Conservation (phyloP, 1,139 yeast species). For the Protomyces macrosporus region DNA sequence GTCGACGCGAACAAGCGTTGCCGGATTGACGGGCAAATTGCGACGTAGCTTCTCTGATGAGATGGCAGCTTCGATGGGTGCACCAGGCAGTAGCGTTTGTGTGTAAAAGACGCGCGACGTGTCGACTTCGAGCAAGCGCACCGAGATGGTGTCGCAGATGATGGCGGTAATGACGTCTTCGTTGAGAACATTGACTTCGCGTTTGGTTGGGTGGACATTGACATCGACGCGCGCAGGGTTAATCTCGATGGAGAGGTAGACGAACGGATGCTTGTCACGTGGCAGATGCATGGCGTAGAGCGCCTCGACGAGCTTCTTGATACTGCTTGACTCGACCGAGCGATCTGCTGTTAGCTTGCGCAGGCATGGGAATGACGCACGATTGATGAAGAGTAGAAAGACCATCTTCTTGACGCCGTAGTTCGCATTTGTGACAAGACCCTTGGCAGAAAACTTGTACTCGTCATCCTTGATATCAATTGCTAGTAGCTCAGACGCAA, state of each 20-base stretch:
- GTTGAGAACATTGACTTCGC: constrained; percentile 78
- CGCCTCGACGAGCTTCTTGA: constrained; percentile 62
- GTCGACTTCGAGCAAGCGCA: constrained; percentile 55
- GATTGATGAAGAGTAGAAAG: constrained; percentile 73
- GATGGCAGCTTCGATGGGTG: constrained; percentile 4
- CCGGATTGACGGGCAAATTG: not conserved
- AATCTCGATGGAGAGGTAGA: constrained; percentile 63
- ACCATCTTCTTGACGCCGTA: constrained; percentile 62
- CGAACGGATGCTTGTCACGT: constrained; percentile 71
- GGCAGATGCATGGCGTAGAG: constrained; percentile 67
- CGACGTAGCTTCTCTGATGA: constrained; percentile 8
- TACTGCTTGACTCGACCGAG: constrained; percentile 73
- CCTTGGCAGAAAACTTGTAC: constrained; percentile 42
- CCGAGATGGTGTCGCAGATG: constrained; percentile 51
- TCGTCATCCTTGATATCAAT: constrained; percentile 40
- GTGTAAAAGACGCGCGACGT: constrained; percentile 64
- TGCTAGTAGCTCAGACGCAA: constrained; percentile 61
- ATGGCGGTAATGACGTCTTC: constrained; percentile 79
- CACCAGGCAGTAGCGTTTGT: constrained; percentile 39
- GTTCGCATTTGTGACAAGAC: constrained; percentile 67
- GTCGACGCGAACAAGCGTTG: constrained; percentile 27
- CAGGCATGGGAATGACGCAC: constrained; percentile 24
- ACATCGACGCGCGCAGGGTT: constrained; percentile 75
- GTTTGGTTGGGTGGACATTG: constrained; percentile 90
- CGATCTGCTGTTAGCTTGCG: constrained; percentile 42